phyloP scores from a whole-genome alignment of 2,329 filamentous ascomycete species.

The Trichoderma simmonsii region DNA sequence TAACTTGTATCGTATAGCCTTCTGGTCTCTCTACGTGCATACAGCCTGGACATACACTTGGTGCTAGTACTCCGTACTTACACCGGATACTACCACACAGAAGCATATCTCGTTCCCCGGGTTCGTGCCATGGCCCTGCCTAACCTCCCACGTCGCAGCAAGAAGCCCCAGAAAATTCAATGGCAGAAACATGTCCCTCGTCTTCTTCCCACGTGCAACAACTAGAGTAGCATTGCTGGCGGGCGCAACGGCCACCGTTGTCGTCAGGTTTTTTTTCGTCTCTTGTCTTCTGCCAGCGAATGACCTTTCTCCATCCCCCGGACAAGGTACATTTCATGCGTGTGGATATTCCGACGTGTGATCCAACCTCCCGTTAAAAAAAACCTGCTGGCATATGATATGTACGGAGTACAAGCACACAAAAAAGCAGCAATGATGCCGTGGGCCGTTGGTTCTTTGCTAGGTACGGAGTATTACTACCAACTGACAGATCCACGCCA shows the following conservation, averaged over 20 bases:
- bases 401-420: background rate
- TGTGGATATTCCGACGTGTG: conserved; percentile 10
- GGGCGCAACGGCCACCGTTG: background rate
- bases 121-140: background rate
- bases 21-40: background rate
- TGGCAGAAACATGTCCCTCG: background rate
- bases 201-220: conserved; percentile 8
- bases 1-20: background rate
- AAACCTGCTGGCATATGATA: background rate
- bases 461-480: background rate
- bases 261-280: background rate
- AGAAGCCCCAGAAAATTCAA: background rate
- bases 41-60: background rate
- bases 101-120: background rate
- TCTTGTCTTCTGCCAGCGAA: background rate
- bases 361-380: background rate
- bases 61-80: background rate
- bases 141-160: background rate
- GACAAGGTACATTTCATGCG: conserved; percentile 6
- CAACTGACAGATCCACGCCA: background rate
- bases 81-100: background rate
- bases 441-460: background rate
- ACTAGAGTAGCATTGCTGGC: conserved; percentile 2
- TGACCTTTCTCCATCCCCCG: background rate
- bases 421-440: background rate